Base-by-base conservation (phyloP, 768 basidiomycete species). In the Rhodotorula babjevae region DNA sequence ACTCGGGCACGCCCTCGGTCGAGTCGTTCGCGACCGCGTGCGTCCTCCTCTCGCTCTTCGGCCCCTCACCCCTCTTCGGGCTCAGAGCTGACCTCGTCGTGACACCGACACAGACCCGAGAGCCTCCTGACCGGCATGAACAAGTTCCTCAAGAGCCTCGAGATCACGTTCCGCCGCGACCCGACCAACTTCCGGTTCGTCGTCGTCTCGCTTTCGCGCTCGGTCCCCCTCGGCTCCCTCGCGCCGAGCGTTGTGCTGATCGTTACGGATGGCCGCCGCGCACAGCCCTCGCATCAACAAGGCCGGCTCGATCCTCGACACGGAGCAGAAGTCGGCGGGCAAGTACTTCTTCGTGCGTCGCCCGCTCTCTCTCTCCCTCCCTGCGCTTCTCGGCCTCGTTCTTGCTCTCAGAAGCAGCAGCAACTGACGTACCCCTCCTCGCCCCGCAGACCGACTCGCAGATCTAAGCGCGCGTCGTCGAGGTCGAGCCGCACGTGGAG, bases 91-190 rank as follows among this genome's bases (percentile, higher is more conserved):
- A 42, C n/a, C 52, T 15, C 23, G 12, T 4, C 19, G n/a, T n/a
- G n/a, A n/a, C 14, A 25, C 33, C 3, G 44, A 29, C 65, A 11
- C 78, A 94, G 92, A 72, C 95, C 96, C 8, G 93, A 98, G 82
- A 92, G 92, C 12, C 85, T 99, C 33, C 84, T 98, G 68, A 89
- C 92, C 19, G 96, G 96, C 42, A 97, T 99, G 94, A 98, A 99
- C 84, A 89, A 89, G 77, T 99, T 99, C 87, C 83, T 99, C 69
- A 90, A 91, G 2, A 92, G 90, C 19, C 85, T 99, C 23, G 93
- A 98, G 82, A 95, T 98, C 81, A 98, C 96, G 2, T 98, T 98
- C 88, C 86, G 96, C 71, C 89, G 96, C 77, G 96, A 99, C 82
- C 96, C 95, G 40, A 60, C 58, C 58, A 60, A 60, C 42, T 49